Base-by-base conservation (phyloP, 2,329 filamentous ascomycete genomes). In the Fusarium mundagurra region DNA sequence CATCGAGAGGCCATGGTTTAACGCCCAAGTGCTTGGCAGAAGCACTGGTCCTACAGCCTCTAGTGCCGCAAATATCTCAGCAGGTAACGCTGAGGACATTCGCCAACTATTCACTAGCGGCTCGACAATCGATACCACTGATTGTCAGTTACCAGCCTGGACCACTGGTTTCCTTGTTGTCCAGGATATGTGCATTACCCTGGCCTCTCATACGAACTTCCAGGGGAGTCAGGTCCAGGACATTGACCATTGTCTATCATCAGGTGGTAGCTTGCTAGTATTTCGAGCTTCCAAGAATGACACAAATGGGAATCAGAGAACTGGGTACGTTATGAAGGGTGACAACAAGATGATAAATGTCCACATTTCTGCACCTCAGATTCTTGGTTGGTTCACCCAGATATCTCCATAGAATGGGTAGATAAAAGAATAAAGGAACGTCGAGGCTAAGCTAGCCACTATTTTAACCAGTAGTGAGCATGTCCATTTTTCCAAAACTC, bases 261-360 rank as follows among this genome's bases (percentile, higher is more conserved):
- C 33, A 2, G 31, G 13, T 36, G n/a, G 50, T 22, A 38, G 17
- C 18, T 53, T 53, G 13, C 4, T 34, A 43, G 5, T 1, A 6
- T 43, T 43, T 43, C 39, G 2, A 9, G 13, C 39, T n/a, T 41
- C 2, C 22, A 43, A 4, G 22, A 43, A 22, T 43, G 39, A 16
- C 3, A 43, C 8, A 3, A 1, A 6, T 4, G 5, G 22, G 3
- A 43, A 10, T 1, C 13, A 16, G 3, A 22, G 14, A 10, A 14
- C 41, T 43, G 39, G 13, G 0, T 43, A 24, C 22, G 0, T 1
- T 4, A 4, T 10, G 2, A n/a, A 43, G 5, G 3, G 48, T 3
- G 31, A 51, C 17, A 6, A 24, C 0, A 51, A 8, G 11, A 34
- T 10, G 12, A 14, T 34, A 9, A 3, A 10, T 2, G 11, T 51